Evolutionary conservation across 2,329 filamentous ascomycete genomes (phyloP), one percentile per base, ranked within the genome.

Genomic region (Coniochaeta sp.): DNA sequence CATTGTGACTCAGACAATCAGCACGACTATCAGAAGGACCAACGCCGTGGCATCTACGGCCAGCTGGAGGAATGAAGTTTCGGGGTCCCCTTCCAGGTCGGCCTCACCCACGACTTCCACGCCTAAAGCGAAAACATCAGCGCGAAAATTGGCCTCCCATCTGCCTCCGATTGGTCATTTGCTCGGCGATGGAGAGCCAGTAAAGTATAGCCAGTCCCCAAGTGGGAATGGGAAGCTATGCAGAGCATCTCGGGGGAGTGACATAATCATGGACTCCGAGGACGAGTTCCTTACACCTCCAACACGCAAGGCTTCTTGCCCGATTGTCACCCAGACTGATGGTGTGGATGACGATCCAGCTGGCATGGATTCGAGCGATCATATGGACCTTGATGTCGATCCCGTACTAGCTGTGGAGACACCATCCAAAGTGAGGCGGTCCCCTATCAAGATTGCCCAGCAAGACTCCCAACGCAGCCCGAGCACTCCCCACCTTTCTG

Each of bases 261-360:
- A 69, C 36, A 69, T 83, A 7, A 79, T 85, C 44, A 75, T 80
- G 58, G 83, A 86, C 64, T 86, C 83, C 0, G 83, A 85, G 52
- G 82, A 85, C 50, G 82, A 85, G 50, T 79, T 78, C 47, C 65
- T 79, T 6, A 77, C 76, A 5, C 75, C 79, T 14, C 73, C 71
- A 9, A 71, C 70, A 10, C 71, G 69, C 40, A 69, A 79, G 66
- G 61, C 68, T 59, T 66, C 70, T 4, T 67, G 68, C 14, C 47
- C 47, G 17, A 65, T 70, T 22, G 68, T 68, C 32, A 63, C 64
- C 36, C 58, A 38, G 64, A 61, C 42, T 26, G n/a, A 22, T 16
- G 52, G 19, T 22, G 14, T 12, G 42, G 63, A 38, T 17, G 66
- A 65, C 10, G 30, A 42, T 54, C 32, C 44, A 19, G 34, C 34